Evolutionary conservation across 306 rosid species (phyloP), one percentile per base, ranked within the genome.

Genomic region (Cicer pinnatifidum): DNA sequence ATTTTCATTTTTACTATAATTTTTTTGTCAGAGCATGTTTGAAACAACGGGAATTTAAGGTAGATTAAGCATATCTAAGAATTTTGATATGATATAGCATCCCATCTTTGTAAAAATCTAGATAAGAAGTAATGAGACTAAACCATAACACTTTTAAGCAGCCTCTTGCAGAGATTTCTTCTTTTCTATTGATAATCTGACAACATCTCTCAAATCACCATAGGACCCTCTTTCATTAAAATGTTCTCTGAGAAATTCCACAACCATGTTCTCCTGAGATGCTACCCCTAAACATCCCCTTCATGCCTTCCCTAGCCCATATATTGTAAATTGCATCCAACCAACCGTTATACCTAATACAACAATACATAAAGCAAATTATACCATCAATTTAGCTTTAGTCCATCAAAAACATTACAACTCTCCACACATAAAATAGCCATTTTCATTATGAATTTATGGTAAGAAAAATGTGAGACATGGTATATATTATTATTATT

Each of bases 251-350:
- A 92, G 92, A 84, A 85, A 92, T 82, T 92, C 98, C 69, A 92
- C 96, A 1, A 86, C 94, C 94, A 90, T 90, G 82, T n/a, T n/a
- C n/a, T n/a, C n/a, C n/a, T n/a, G n/a, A n/a, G 67, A 92, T 56
- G 71, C 98, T 83, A 13, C 98, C 98, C 77, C 85, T 88, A 66
- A 92, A 90, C 91, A 92, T 82, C 52, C 96, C 96, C 50, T 78
- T 77, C 60, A 75, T 19, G 57, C 98, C 98, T 86, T 92, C 98
- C 52, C 69, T 75, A 35, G 51, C 82, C 94, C 94, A 92, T 75
- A 87, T 75, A 0, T n/a, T 78, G 68, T 40, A 56, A 28, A 90
- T 80, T 9, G 92, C 96, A 75, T 92, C 91, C 13, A 82, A 78
- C 98, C 98, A 90, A 75, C 94, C 90, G 6, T 54, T 84, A 70